Evolutionary conservation across 2,329 filamentous ascomycete species (phyloP), one percentile per base, ranked within the genome.

Genomic region (Chaetomiaceae sp.): DNA sequence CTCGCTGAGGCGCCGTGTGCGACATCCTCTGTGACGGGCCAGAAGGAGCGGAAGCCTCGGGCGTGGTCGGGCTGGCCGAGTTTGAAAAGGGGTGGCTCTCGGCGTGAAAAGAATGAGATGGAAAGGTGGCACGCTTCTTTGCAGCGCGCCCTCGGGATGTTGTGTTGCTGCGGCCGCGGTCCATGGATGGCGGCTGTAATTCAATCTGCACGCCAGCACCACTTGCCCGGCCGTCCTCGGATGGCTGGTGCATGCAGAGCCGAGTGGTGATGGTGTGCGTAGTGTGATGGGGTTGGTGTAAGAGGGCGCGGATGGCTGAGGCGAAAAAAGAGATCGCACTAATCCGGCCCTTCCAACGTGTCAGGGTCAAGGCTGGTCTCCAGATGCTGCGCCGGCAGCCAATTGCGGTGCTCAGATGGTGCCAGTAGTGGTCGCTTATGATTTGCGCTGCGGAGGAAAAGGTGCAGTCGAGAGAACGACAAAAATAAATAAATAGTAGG

Each of bases 281-380:
- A 31, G 43, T 38, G 22, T 39, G 29, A 36, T 20, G 39, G 34
- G 42, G 44, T 55, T 47, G 47, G 49, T 56, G 51, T 44, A 52
- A 51, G 53, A 45, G 42, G 43, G 17, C 25, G 37, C 36, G 15
- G 37, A 25, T 23, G 33, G 49, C 22, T 59, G 61, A 56, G 62
- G 62, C 58, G 62, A 64, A 61, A 63, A 61, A 61, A 55, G 56
- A 51, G 55, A 55, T 55, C 47, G 61, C 62, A 63, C 58, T 61
- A 63, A 61, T 58, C 54, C 52, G 39, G 8, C 50, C 43, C 49
- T 56, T 58, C 56, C 56, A 60, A 59, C 61, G 61, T 63, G 60
- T 63, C 61, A 62, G 59, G 61, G 61, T 59, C 50, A 58, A 57
- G 51, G 50, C 57, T 51, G 52, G 27, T 48, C n/a, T n/a, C n/a